phyloP scores from a whole-genome alignment of 129 eudicot species.

The Centrapalus pauciflorus region DNA sequence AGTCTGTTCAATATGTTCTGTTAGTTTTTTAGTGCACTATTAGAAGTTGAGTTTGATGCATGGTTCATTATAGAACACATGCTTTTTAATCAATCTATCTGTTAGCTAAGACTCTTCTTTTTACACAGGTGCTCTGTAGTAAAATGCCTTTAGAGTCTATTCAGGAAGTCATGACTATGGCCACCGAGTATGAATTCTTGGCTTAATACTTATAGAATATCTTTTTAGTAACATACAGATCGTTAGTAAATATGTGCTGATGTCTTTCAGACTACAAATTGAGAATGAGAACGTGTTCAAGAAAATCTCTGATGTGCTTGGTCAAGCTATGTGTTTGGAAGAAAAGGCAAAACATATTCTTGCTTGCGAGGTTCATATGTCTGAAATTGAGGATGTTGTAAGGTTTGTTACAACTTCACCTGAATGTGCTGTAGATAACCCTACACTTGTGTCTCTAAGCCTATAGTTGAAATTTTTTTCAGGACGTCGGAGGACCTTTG shows the following conservation, averaged over 20 bases:
- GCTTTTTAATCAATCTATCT: background rate
- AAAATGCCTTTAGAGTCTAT: slow-evolving; percentile 55
- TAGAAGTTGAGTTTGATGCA: background rate
- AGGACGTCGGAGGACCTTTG: slow-evolving; percentile 73
- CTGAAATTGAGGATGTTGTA: slow-evolving; percentile 66
- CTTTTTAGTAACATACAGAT: background rate
- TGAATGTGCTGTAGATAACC: background rate
- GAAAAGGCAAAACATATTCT: slow-evolving; percentile 66
- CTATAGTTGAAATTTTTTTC: slow-evolving; percentile 9
- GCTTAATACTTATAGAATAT: slow-evolving; percentile 9
- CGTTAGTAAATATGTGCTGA: slow-evolving; percentile 5
- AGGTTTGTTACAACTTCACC: slow-evolving; percentile 40
- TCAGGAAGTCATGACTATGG: slow-evolving; percentile 59
- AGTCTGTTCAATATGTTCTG: background rate
- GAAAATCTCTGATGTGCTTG: slow-evolving; percentile 45
- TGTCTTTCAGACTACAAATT: slow-evolving; percentile 65
- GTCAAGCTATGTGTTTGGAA: slow-evolving; percentile 65
- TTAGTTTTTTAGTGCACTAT: background rate
- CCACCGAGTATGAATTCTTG: slow-evolving; percentile 53
- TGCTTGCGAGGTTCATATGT: slow-evolving; percentile 49
- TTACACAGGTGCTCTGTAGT: slow-evolving; percentile 49
- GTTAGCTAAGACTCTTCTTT: background rate
- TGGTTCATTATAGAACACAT: no score
- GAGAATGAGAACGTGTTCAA: slow-evolving; percentile 61
- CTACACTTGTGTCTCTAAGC: background rate